These are phyloP conservation scores for Colletotrichum melonis DNA, from an alignment of 2,329 filamentous ascomycete genomes.

Conservation along the genomic window DNA sequence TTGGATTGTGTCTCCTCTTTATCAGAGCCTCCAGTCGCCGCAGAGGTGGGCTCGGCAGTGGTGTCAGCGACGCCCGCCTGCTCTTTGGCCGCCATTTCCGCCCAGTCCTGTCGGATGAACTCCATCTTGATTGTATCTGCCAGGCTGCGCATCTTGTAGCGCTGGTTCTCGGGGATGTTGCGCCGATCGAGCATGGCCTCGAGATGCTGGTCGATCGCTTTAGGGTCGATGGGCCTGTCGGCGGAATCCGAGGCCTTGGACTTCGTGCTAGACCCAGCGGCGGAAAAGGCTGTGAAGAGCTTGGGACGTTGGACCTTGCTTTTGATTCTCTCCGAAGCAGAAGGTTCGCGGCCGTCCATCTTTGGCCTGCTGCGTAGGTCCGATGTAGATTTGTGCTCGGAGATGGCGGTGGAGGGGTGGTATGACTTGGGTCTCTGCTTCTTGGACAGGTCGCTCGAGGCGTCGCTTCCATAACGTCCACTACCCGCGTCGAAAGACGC, in stretches of 20 bases:
- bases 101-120: constrained; percentile 91
- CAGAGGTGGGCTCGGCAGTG: constrained; percentile 45
- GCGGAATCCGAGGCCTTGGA: constrained; percentile 52
- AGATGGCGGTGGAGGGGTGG: constrained; percentile 46
- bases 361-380: constrained; percentile 33
- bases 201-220: constrained; percentile 67
- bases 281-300: constrained; percentile 52
- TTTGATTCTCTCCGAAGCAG: constrained; percentile 39
- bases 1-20: constrained; percentile 61
- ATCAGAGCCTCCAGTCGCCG: constrained; percentile 49
- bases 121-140: constrained; percentile 93
- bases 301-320: constrained; percentile 55
- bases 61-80: constrained; percentile 58
- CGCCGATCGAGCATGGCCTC: constrained; percentile 81
- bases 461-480: constrained; percentile 29
- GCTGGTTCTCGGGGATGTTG: constrained; percentile 93
- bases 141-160: constrained; percentile 93
- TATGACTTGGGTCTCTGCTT: constrained; percentile 65
- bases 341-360: constrained; percentile 28
- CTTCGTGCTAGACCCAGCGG: constrained; percentile 52
- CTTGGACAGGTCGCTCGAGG: constrained; percentile 7
- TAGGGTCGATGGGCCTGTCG: constrained; percentile 64
- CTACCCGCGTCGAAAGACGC: constrained; percentile 35
- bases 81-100: constrained; percentile 68
- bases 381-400: constrained; percentile 40